A percentile compares a stretch with the other conserved stretches of the same genome.
These are phyloP conservation scores for Wickerhamiella lipophila DNA, from an alignment of 805 yeast species.

Conservation along the genomic window DNA sequence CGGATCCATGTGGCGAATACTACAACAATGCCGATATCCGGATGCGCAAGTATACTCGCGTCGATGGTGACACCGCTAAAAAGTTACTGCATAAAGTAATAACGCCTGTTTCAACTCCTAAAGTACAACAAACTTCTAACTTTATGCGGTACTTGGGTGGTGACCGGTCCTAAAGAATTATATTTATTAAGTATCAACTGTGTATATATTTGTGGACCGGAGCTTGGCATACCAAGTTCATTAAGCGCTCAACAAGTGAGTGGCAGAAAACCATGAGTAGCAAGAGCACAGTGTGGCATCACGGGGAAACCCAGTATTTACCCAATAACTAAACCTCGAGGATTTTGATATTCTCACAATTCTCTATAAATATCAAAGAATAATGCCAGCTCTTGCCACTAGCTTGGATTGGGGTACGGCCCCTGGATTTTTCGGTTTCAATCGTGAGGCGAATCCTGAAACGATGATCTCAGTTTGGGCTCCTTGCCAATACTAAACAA, in stretches of 20 bases:
- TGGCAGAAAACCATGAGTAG: too few species aligned
- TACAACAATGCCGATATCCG: slow-evolving; percentile 45
- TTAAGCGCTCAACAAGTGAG: too few species aligned
- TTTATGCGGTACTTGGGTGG: slow-evolving; percentile 20
- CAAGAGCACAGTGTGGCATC: too few species aligned
- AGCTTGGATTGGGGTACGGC: too few species aligned
- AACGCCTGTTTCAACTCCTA: slow-evolving; percentile 18
- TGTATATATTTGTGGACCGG: neutral
- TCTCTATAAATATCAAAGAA: too few species aligned
- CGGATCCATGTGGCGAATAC: slow-evolving; percentile 40
- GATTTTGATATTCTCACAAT: too few species aligned
- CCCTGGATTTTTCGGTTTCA: neutral
- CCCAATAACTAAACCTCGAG: too few species aligned
- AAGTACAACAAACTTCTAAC: slow-evolving; percentile 14
- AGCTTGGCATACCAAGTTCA: too few species aligned
- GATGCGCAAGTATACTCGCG: slow-evolving; percentile 57
- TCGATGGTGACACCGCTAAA: slow-evolving; percentile 52
- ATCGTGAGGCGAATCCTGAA: slow-evolving; percentile 1
- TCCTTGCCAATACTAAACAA: neutral
- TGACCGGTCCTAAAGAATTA: slow-evolving; percentile 9
- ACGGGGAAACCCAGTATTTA: too few species aligned
- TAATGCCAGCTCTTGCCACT: too few species aligned
- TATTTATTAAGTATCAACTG: neutral
- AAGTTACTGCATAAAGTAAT: slow-evolving; percentile 17
- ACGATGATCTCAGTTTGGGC: neutral